Base-by-base conservation (phyloP, 2,329 filamentous ascomycete genomes). In the Talaromyces islandicus region DNA sequence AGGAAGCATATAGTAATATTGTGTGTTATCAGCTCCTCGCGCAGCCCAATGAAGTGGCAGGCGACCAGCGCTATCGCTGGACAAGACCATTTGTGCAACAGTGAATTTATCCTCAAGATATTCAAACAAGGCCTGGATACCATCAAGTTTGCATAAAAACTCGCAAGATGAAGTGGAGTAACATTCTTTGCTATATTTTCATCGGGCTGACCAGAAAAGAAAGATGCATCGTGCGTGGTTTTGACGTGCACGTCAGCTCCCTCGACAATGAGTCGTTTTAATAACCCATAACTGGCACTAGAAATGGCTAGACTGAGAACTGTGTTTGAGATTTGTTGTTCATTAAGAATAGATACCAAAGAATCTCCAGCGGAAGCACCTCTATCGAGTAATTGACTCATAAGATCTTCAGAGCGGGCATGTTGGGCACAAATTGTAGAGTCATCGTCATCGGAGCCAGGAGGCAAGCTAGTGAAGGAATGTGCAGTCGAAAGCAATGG, bases 41-140 rank as follows among this genome's bases (percentile, higher is more conserved):
- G 50, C 57, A 53, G 57, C 57, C 57, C 57, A 59, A 52, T 59
- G 57, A 50, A 59, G 51, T 24, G 57, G 57, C 11, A 60, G 53
- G 43, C 53, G 43, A 41, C 58, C 58, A 9, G 30, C 17, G 41
- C 58, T 56, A 35, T 60, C 54, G 21, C 21, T 25, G 53, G 53
- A 50, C 41, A 52, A 29, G 32, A 52, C 43, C 43, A 56, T 56
- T 56, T 60, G 52, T 24, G 38, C 14, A 54, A 59, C 17, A 38
- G 41, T 59, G 38, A 43, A 27, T 30, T 51, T 56, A 35, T 52
- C 30, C 10, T 29, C 43, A 41, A 21, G 53, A 29, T 41, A 21
- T 30, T 56, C 58, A 27, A 56, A 56, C 14, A 60, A 46, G 38
- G 53, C 30, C 24, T 56, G 53, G 7, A 60, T 32, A 56, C 43